phyloP scores from a whole-genome alignment of 1,139 yeast genomes.

The Wickerhamomyces sp. region DNA sequence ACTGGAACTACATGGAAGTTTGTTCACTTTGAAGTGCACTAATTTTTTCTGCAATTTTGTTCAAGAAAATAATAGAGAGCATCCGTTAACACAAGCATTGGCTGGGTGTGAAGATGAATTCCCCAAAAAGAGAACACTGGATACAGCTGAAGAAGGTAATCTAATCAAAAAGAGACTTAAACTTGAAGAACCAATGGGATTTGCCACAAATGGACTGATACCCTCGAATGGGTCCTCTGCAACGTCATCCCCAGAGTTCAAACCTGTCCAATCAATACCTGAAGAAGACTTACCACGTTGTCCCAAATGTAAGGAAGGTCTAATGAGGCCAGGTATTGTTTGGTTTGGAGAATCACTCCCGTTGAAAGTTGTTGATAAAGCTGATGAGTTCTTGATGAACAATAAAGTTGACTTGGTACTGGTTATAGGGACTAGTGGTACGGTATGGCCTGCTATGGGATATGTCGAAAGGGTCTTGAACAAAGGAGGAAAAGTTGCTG shows the following conservation, averaged over 20 bases:
- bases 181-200: conserved; percentile 10
- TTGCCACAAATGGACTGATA: conserved; percentile 3
- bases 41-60: conserved; percentile 63
- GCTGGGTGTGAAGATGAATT: conserved; percentile 30
- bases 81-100: conserved; percentile 63
- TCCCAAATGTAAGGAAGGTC: conserved; percentile 57
- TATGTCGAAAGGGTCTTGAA: conserved; percentile 71
- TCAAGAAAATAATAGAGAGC: conserved; percentile 45
- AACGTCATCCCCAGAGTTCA: conserved; percentile 39
- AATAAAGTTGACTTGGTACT: conserved; percentile 63
- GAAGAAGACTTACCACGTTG: conserved; percentile 65
- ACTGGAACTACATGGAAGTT: conserved; percentile 72
- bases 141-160: conserved; percentile 1
- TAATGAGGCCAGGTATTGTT: conserved; percentile 82
- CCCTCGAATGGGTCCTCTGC: conserved; percentile 9
- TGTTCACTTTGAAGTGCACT: conserved; percentile 71
- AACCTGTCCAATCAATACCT: conserved; percentile 43
- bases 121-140: conserved; percentile 20
- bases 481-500: conserved; percentile 79
- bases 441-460: conserved; percentile 89
- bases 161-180: conserved; percentile 10
- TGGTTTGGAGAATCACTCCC: conserved; percentile 92
- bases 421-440: conserved; percentile 81
- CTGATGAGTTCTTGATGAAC: conserved; percentile 65
- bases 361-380: conserved; percentile 50